These are phyloP conservation scores for Pleurotus citrinopileatus DNA, from an alignment of 768 basidiomycete genomes.

Conservation along the genomic window DNA sequence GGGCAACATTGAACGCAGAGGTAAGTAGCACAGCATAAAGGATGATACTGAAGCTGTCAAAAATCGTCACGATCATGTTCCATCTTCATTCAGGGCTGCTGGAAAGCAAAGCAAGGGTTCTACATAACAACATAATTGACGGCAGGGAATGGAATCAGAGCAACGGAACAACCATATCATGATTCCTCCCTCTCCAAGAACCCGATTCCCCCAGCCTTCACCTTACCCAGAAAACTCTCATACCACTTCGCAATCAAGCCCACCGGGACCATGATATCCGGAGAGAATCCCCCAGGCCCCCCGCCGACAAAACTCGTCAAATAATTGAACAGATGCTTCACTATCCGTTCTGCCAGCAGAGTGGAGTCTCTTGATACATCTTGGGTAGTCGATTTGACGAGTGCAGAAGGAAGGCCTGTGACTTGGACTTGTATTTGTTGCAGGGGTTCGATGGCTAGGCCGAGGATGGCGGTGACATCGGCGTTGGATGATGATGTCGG, in stretches of 20 bases:
- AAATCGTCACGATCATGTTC: background rate
- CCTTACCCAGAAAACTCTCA: slow-evolving; percentile 59
- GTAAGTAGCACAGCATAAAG: no score
- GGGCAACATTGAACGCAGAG: no score
- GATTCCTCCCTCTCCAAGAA: slow-evolving; percentile 57
- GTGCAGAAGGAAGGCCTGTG: slow-evolving; percentile 36
- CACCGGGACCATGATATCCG: slow-evolving; percentile 60
- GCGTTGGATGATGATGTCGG: slow-evolving; percentile 32
- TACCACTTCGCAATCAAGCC: slow-evolving; percentile 67
- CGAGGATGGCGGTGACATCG: slow-evolving; percentile 71
- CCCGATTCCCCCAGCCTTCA: slow-evolving; percentile 53
- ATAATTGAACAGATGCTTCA: slow-evolving; percentile 76
- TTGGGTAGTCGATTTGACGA: slow-evolving; percentile 17
- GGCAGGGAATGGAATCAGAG: background rate
- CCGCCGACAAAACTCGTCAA: slow-evolving; percentile 60
- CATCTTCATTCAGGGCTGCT: background rate
- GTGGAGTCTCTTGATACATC: slow-evolving; percentile 42
- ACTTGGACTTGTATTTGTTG: slow-evolving; percentile 58
- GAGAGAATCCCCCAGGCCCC: slow-evolving; percentile 31
- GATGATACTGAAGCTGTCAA: no score
- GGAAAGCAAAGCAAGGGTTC: background rate
- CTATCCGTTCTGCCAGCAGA: slow-evolving; percentile 62
- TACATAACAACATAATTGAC: slow-evolving; percentile 1
- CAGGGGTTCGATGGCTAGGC: slow-evolving; percentile 79
- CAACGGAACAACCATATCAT: no score